Base-by-base conservation (phyloP, 2,329 filamentous ascomycete genomes). In the Tolypocladium cylindrosporum region DNA sequence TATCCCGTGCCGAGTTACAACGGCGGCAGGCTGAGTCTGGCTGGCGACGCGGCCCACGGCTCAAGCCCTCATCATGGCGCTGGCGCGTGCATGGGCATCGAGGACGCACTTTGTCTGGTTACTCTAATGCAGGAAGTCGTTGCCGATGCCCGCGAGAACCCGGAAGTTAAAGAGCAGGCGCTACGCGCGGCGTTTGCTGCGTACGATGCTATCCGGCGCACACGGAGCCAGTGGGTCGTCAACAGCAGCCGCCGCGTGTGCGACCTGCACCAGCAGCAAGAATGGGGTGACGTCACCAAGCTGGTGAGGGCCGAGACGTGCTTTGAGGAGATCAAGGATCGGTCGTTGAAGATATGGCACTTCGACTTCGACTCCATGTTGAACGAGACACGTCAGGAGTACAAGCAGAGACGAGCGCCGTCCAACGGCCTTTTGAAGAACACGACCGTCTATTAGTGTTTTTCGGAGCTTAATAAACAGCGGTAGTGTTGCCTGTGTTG, bases 1-100 rank as follows among this genome's bases (percentile, higher is more conserved):
- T 63, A 75, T 48, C 76, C 75, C 0, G 67, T 78, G 1, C 72
- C 72, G 1, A 65, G 65, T 13, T 81, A 75, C 50, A 73, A 71
- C 62, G 72, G 72, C 31, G 73, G 72, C 9, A 71, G 76, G 0
- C 63, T 80, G 31, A 77, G 74, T 42, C 73, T 87, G 2, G 68
- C 83, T 0, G 85, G 84, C 16, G 84, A 88, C 64, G 83, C 84
- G 0, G 85, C 84, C 0, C 84, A 87, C 65, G 83, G 83, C 0
- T 80, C 80, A 43, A 81, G 82, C 0, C 84, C 84, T 0, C 79
- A 83, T 43, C 79, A 84, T 48, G 84, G 83, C 0, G 77, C 83
- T 1, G 84, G 84, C 2, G 78, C 80, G 0, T 81, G 80, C 1
- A 77, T 85, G 63, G 81, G 79, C 1, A 39, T 55, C 21, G 52